Evolutionary conservation across 768 basidiomycete species (phyloP), one percentile per base, ranked within the genome.

Genomic region (Pleurotus giganteus): DNA sequence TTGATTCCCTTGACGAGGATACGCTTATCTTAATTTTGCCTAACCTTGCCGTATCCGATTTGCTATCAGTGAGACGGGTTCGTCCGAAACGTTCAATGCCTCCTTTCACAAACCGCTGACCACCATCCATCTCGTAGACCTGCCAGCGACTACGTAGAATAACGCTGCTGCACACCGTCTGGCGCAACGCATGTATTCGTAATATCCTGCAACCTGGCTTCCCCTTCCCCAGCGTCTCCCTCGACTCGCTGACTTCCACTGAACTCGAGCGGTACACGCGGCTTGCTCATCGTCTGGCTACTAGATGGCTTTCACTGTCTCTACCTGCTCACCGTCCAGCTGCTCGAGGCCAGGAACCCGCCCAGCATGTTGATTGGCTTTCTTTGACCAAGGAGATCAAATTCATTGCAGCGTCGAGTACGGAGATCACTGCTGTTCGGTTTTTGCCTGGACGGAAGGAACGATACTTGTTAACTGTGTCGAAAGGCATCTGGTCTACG

Each of bases 401-500:
- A 49, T 68, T 75, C 24, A 60, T 69, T 3, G 67, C 69, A 2
- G 70, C 69, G 24, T 72, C 67, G 37, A 73, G 72, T 26, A 78
- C 75, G 0, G 65, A 74, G 1, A 73, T 88, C 13, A 75, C 78
- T 12, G 75, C 82, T 9, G 71, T 87, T 13, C 77, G 72, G 12
- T 82, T 88, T 59, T 53, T 87, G 0, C 79, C 77, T 6, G 76
- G 76, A 4, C 66, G 66, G 34, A 74, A 66, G 1, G 74, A 71
- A 5, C 69, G 65, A 41, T 75, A 80, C 65, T 50, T 88, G 3
- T 47, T 85, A 53, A 80, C 80, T 5, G 73, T 83, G 7, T 83
- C 82, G 3, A 80, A 79, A 56, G 74, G 76, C 4, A 78, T 88
- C 47, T 88, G 86, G 86, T 81, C 82, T 36, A 70, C 73, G 15